Conservation (phyloP, 352 stramenopile species). For the Globisporangium orthogonon region DNA sequence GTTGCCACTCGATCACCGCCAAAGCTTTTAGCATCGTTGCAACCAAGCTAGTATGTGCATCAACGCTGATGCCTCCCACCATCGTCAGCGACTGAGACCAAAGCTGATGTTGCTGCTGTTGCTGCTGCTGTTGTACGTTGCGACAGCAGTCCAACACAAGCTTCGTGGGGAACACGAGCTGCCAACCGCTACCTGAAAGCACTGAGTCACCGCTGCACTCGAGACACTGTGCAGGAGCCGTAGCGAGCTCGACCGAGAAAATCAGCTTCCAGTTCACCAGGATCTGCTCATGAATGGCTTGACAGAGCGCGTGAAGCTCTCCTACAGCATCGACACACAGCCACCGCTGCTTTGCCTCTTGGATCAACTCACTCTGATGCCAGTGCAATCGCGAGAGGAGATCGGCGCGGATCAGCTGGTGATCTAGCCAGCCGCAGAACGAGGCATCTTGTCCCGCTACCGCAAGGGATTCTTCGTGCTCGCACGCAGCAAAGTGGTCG, state of each 20-base stretch:
- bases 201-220: conserved; percentile 22
- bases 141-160: conserved; percentile 25
- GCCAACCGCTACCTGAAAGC: conserved; percentile 23
- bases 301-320: conserved; percentile 28
- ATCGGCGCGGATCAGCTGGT: conserved; percentile 16
- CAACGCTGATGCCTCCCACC: not conserved
- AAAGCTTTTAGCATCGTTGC: conserved; percentile 17
- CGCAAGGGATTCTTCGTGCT: not conserved
- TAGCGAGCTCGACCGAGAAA: conserved; percentile 26
- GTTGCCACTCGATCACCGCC: conserved; percentile 32
- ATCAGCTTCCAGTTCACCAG: conserved; percentile 43
- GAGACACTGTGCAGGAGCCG: conserved; percentile 18
- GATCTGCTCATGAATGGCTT: conserved; percentile 35
- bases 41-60: not conserved
- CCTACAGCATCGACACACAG: conserved; percentile 20
- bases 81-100: too few relatives aligned
- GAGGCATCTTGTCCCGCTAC: not conserved
- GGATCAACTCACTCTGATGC: conserved; percentile 14
- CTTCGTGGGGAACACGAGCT: conserved; percentile 23
- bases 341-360: conserved; percentile 30
- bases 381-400: conserved; percentile 13
- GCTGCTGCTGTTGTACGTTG: conserved; percentile 2
- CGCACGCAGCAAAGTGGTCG: conserved; percentile 16
- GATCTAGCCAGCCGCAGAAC: conserved; percentile 14
- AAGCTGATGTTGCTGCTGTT: not conserved